These are phyloP conservation scores for Rhodofomes roseus DNA, from an alignment of 1,284 basidiomycete genomes.

Conservation along the genomic window DNA sequence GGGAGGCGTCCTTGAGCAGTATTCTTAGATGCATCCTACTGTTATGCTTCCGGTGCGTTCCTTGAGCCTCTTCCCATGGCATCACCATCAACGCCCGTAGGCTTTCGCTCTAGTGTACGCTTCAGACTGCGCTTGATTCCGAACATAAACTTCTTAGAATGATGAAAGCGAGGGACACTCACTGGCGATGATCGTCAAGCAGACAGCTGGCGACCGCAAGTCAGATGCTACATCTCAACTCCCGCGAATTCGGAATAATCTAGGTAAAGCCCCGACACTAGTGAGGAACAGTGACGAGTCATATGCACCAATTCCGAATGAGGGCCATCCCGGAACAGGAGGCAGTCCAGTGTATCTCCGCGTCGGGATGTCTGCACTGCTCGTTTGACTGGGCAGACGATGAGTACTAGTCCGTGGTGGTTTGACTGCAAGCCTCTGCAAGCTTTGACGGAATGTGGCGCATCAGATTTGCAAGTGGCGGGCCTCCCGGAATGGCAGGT, in stretches of 20 bases:
- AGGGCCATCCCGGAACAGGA: neutral
- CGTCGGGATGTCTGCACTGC: no score
- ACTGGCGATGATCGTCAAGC: no score
- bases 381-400: neutral
- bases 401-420: neutral
- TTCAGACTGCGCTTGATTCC: no score
- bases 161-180: no score
- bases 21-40: no score
- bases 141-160: no score
- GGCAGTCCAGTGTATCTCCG: neutral
- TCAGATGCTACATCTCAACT: neutral
- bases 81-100: no score
- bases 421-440: neutral
- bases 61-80: no score
- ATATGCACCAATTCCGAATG: neutral
- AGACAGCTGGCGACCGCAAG: no score
- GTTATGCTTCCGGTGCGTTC: no score
- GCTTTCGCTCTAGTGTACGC: no score
- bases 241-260: neutral
- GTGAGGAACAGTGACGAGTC: neutral
- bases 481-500: neutral
- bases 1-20: no score
- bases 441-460: neutral
- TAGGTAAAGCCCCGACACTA: neutral
- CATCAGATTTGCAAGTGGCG: neutral